Percentiles rank a stretch among this genome's conserved stretches.
phyloP scores from a whole-genome alignment of 306 rosid species.

The Dalbergia cultrata region DNA sequence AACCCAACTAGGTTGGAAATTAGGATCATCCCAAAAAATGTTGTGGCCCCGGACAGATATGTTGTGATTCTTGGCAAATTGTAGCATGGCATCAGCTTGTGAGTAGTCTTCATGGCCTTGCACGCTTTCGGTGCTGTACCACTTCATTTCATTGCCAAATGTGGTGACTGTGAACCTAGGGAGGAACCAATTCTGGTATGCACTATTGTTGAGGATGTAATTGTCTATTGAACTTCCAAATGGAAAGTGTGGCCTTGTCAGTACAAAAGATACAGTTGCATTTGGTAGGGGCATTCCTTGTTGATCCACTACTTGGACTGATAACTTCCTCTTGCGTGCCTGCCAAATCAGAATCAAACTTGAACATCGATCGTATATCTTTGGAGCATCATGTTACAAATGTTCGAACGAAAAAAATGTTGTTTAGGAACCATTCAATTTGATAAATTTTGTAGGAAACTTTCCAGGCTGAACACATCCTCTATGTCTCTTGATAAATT shows the following conservation, averaged over 20 bases:
- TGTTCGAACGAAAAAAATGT: background rate
- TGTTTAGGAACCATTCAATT: background rate
- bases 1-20: constrained; percentile 62
- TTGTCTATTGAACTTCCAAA: constrained; percentile 68
- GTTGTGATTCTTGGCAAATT: constrained; percentile 53
- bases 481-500: background rate
- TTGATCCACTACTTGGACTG: constrained; percentile 55
- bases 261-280: constrained; percentile 53
- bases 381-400: background rate
- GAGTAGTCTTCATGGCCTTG: constrained; percentile 62
- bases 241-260: constrained; percentile 51
- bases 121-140: constrained; percentile 64
- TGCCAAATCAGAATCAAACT: constrained; percentile 23
- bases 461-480: background rate
- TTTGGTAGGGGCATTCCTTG: constrained; percentile 64
- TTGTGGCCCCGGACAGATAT: constrained; percentile 79
- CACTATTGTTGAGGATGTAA: constrained; percentile 60
- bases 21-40: constrained; percentile 73
- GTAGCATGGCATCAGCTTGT: constrained; percentile 64
- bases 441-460: background rate
- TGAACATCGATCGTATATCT: background rate
- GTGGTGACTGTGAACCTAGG: constrained; percentile 70
- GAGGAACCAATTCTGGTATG: constrained; percentile 73
- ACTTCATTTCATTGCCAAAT: constrained; percentile 84
- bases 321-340: constrained; percentile 65